These are phyloP conservation scores for Leccinum variabile DNA, from an alignment of 1,284 basidiomycete genomes.

Conservation along the genomic window DNA sequence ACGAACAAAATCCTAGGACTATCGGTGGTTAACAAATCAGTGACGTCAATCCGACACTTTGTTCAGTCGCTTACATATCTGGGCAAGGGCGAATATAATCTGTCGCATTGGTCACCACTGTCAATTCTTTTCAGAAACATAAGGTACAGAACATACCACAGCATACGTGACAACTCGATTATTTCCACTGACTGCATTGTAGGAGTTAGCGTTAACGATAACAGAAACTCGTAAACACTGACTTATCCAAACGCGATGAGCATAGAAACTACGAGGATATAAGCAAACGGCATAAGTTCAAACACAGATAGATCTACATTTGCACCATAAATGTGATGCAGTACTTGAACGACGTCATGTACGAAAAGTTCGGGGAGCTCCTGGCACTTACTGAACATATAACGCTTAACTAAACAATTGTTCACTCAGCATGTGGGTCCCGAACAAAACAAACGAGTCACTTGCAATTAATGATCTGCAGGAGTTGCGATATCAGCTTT, in stretches of 20 bases:
- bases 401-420: too few relatives aligned
- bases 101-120: background rate
- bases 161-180: slow-evolving; percentile 17
- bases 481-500: too few relatives aligned
- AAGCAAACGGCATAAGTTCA: background rate
- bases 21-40: background rate
- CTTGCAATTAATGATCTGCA: too few relatives aligned
- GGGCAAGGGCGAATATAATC: slow-evolving; percentile 11
- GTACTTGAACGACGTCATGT: slow-evolving; percentile 14
- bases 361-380: too few relatives aligned
- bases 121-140: background rate
- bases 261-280: slow-evolving; percentile 23
- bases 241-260: slow-evolving; percentile 33
- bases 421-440: too few relatives aligned
- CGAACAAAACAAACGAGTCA: too few relatives aligned
- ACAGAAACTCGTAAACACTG: background rate
- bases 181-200: slow-evolving; percentile 21
- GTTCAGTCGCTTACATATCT: slow-evolving; percentile 16
- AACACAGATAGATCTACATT: slow-evolving; percentile 2
- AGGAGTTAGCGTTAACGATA: background rate
- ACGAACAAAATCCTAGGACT: slow-evolving; percentile 25
- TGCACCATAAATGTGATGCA: slow-evolving; percentile 21
- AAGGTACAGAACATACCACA: slow-evolving; percentile 17
- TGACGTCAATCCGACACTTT: background rate
- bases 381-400: too few relatives aligned